Conservation (phyloP, 176 grass and related monocot genomes). For the Musa itinerans region DNA sequence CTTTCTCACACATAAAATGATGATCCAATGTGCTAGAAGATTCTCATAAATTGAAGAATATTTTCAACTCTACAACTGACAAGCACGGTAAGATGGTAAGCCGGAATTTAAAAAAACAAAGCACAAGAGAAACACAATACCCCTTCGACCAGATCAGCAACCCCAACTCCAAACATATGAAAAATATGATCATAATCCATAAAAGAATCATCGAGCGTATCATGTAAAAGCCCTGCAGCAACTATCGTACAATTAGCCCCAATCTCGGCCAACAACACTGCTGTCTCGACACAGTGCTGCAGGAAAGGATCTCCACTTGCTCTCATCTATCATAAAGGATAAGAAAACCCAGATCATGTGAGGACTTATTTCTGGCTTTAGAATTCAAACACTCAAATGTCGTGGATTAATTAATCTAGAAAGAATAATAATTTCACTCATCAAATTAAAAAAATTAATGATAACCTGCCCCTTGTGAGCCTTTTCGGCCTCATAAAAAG, state of each 20-base stretch:
- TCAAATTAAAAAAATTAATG: background rate
- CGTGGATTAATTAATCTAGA: background rate
- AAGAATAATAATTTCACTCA: background rate
- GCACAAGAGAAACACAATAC: conserved; percentile 30
- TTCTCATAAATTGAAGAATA: too few relatives aligned
- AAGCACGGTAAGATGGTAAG: background rate
- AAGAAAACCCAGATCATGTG: background rate
- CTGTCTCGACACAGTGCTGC: conserved; percentile 92
- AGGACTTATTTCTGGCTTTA: conserved; percentile 2
- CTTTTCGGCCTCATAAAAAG: conserved; percentile 63
- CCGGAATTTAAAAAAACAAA: background rate
- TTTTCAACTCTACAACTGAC: background rate
- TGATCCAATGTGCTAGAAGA: too few relatives aligned
- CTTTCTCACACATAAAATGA: too few relatives aligned
- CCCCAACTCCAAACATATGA: conserved; percentile 61
- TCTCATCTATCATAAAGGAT: conserved; percentile 35
- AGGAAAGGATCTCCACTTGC: conserved; percentile 87
- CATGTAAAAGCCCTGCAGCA: conserved; percentile 81
- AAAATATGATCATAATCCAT: conserved; percentile 84
- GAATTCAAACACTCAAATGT: background rate
- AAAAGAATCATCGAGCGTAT: conserved; percentile 85
- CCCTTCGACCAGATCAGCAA: conserved; percentile 94
- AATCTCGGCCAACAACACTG: conserved; percentile 59
- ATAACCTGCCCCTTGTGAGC: conserved; percentile 75
- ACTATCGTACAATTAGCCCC: conserved; percentile 61